Percentiles rank a stretch among this genome's conserved stretches.
phyloP scores from a whole-genome alignment of 257 asterid species.

The Solanum sejunctum region DNA sequence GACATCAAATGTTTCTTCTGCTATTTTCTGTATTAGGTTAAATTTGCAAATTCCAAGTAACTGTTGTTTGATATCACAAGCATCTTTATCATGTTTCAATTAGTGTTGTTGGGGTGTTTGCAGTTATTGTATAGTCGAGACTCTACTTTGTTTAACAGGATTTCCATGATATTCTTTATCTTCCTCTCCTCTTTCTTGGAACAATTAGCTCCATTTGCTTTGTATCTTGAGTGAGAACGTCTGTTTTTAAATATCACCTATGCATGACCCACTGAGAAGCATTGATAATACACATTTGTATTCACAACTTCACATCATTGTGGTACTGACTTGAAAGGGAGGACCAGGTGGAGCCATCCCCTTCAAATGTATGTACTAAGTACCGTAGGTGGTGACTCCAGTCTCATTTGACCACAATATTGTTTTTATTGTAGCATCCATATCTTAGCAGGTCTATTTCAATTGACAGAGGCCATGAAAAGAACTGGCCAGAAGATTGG shows the following conservation, averaged over 20 bases:
- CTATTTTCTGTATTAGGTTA: background rate
- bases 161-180: background rate
- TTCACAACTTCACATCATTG: background rate
- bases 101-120: background rate
- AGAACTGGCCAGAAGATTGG: background rate
- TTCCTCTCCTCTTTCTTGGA: background rate
- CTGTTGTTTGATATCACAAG: background rate
- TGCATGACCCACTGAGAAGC: background rate
- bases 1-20: background rate
- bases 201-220: background rate
- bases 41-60: background rate
- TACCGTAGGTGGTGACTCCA: background rate
- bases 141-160: background rate
- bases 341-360: background rate
- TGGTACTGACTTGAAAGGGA: background rate
- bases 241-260: background rate
- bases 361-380: background rate
- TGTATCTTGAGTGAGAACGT: background rate
- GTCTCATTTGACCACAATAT: background rate
- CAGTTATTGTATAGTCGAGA: conserved; percentile 1
- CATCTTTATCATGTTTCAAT: background rate
- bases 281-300: background rate
- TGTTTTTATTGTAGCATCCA: background rate
- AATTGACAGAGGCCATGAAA: background rate
- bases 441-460: background rate